These are phyloP conservation scores for Geotrichum candidum DNA, from an alignment of 1,139 yeast species.

Conservation along the genomic window DNA sequence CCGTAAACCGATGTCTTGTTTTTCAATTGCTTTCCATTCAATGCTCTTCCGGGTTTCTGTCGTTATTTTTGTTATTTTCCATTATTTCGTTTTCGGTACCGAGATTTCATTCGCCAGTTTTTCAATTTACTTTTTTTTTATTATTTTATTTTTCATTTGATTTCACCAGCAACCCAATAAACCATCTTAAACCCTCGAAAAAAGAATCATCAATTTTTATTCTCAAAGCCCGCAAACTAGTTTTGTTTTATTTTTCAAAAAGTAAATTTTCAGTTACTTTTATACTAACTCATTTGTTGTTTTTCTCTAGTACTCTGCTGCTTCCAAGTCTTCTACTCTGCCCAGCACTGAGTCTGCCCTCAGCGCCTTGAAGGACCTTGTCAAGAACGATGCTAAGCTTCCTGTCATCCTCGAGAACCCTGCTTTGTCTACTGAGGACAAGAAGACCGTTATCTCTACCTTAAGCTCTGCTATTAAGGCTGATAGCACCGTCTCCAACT, in stretches of 20 bases:
- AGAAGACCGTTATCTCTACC: slow-evolving; percentile 62
- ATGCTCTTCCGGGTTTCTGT: background rate
- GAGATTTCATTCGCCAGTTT: slow-evolving; percentile 15
- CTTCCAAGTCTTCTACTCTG: slow-evolving; percentile 74
- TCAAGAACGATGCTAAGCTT: slow-evolving; percentile 61
- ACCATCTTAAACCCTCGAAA: background rate
- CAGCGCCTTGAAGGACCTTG: slow-evolving; percentile 48
- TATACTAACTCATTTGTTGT: background rate
- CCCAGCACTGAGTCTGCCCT: slow-evolving; percentile 69
- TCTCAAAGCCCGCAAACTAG: background rate
- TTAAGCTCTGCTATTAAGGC: slow-evolving; percentile 49
- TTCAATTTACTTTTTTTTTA: background rate
- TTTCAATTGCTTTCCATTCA: background rate
- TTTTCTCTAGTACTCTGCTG: slow-evolving; percentile 58
- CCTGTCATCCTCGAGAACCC: slow-evolving; percentile 68
- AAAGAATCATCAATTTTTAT: background rate
- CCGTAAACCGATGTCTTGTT: background rate
- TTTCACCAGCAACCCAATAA: background rate
- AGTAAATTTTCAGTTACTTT: background rate
- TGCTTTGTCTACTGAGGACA: slow-evolving; percentile 69
- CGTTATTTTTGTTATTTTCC: background rate
- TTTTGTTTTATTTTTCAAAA: background rate
- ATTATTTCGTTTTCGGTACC: background rate
- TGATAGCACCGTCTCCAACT: slow-evolving; percentile 73
- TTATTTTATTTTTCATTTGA: background rate